Conservation (phyloP, 768 basidiomycete species). For the Lactarius vividus region DNA sequence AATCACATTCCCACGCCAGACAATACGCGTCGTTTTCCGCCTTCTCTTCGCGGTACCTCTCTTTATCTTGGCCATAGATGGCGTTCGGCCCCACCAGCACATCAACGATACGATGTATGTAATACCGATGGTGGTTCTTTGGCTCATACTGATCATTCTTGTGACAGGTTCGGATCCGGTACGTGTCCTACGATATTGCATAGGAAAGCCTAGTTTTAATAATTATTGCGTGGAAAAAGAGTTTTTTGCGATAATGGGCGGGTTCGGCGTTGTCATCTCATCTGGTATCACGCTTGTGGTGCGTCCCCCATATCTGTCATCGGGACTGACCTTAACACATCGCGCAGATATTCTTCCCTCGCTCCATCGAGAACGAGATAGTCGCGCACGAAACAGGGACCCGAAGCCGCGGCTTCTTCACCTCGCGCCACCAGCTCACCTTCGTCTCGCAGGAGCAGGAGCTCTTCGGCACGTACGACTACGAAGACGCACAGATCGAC, state of each 20-base stretch:
- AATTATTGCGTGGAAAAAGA: slow-evolving; percentile 6
- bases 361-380: slow-evolving; percentile 27
- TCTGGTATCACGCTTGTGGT: slow-evolving; percentile 27
- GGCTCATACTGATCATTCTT: not conserved
- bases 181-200: not conserved
- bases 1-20: slow-evolving; percentile 38
- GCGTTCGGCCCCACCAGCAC: slow-evolving; percentile 56
- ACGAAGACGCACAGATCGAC: not conserved
- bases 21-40: slow-evolving; percentile 68
- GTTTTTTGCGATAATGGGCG: slow-evolving; percentile 22
- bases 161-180: slow-evolving; percentile 13
- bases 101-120: slow-evolving; percentile 60
- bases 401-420: slow-evolving; percentile 13
- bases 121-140: no score
- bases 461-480: slow-evolving; percentile 24
- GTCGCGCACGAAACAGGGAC: slow-evolving; percentile 7
- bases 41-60: slow-evolving; percentile 67
- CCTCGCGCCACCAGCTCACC: slow-evolving; percentile 18
- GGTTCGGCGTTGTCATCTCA: slow-evolving; percentile 24
- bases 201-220: not conserved
- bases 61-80: slow-evolving; percentile 66
- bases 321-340: not conserved
- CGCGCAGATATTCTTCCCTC: slow-evolving; percentile 28
- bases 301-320: not conserved
- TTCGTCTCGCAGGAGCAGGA: slow-evolving; percentile 27